A percentile compares a stretch with the other conserved stretches of the same genome.
These are phyloP conservation scores for Boletus fagicola DNA, from an alignment of 768 basidiomycete genomes.

Conservation along the genomic window DNA sequence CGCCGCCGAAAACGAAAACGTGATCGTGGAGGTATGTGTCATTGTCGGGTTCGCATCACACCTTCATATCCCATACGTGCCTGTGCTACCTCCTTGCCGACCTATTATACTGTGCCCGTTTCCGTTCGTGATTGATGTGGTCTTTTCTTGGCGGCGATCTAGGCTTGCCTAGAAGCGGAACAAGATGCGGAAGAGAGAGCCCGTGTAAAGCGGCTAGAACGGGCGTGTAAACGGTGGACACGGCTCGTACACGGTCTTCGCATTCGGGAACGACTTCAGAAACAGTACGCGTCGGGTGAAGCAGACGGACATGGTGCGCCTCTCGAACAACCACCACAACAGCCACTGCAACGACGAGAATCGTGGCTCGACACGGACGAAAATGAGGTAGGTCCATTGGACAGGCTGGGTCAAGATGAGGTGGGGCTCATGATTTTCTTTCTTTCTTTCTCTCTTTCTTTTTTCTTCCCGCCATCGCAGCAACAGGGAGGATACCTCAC, in stretches of 20 bases:
- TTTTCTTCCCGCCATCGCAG: neutral
- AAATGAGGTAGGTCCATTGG: conserved; percentile 22
- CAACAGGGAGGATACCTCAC: conserved; percentile 61
- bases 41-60: conserved; percentile 6
- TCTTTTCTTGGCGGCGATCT: conserved; percentile 13
- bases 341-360: conserved; percentile 10
- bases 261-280: conserved; percentile 78
- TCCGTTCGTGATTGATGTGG: conserved; percentile 8
- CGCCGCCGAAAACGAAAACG: conserved; percentile 73
- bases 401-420: neutral
- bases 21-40: conserved; percentile 67
- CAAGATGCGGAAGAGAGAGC: conserved; percentile 76
- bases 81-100: neutral
- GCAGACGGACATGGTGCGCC: conserved; percentile 1
- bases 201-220: conserved; percentile 70
- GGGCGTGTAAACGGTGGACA: conserved; percentile 83
- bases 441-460: neutral
- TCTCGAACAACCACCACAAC: conserved; percentile 2
- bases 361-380: conserved; percentile 22
- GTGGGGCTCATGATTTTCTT: conserved; percentile 17
- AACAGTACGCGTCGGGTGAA: conserved; percentile 56
- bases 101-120: neutral
- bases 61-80: neutral
- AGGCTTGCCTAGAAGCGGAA: conserved; percentile 88
- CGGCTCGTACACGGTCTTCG: conserved; percentile 85